Percentiles rank a stretch among this genome's conserved stretches.
Evolutionary conservation across 768 basidiomycete species (phyloP).

Genomic region (Tylopilus rubrobrunneus): DNA sequence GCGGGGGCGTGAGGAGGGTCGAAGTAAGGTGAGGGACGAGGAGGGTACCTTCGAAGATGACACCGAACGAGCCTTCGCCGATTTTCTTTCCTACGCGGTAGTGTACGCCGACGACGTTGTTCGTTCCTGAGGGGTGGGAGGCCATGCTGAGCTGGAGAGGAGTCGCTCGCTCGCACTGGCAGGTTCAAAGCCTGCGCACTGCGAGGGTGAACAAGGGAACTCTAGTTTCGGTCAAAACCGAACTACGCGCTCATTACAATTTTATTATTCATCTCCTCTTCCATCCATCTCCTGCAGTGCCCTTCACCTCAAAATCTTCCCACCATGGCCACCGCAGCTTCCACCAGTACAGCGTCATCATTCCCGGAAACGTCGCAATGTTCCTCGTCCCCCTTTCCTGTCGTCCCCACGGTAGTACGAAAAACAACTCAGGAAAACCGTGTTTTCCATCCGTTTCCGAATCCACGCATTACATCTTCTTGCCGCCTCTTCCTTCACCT

Average conservation of each 20-base stretch:
- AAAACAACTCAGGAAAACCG: constrained; percentile 27
- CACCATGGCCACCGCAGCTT: no score
- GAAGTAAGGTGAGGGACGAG: neutral
- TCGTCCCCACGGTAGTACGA: neutral
- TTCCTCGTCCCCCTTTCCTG: neutral
- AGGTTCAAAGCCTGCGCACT: constrained; percentile 21
- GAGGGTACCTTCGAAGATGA: constrained; percentile 80
- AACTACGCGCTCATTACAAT: constrained; percentile 2
- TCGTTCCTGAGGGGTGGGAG: constrained; percentile 52
- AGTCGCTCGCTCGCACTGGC: constrained; percentile 15
- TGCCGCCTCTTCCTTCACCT: neutral
- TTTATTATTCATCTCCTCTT: neutral
- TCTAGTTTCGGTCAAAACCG: constrained; percentile 30
- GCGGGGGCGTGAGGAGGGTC: neutral
- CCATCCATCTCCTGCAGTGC: constrained; percentile 5
- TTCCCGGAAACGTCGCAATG: neutral
- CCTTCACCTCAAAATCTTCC: no score
- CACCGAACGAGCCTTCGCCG: constrained; percentile 97
- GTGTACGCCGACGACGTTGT: constrained; percentile 91
- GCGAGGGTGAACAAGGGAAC: constrained; percentile 26
- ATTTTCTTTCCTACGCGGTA: constrained; percentile 99
- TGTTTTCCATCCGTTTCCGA: neutral
- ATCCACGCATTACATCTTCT: constrained; percentile 18
- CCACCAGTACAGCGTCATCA: neutral
- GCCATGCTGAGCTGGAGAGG: constrained; percentile 40